Evolutionary conservation across 148 eudicot genomes (phyloP).

Genomic region (Dysphania ambrosioides): DNA sequence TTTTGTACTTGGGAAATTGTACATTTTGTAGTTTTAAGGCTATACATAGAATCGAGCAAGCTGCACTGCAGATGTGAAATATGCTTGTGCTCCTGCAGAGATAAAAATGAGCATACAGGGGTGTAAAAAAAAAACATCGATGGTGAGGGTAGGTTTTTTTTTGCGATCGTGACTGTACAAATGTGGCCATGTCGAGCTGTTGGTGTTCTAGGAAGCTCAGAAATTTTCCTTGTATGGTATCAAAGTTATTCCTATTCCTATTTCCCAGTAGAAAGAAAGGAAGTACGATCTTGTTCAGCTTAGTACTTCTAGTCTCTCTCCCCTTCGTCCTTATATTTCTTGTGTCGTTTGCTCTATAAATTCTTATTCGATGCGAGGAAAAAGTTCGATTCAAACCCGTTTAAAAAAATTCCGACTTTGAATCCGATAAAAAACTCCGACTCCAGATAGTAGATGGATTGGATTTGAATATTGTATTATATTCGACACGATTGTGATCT

Average conservation of each 20-base stretch:
- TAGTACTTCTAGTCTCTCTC: no score
- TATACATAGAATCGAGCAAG: slow-evolving; percentile 55
- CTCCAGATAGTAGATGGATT: no score
- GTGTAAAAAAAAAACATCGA: slow-evolving; percentile 37
- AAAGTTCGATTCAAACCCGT: no score
- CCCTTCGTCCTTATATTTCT: neutral
- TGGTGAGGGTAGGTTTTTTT: slow-evolving; percentile 34
- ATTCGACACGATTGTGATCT: no score
- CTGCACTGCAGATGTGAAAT: slow-evolving; percentile 49
- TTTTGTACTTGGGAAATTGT: slow-evolving; percentile 69
- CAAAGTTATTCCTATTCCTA: slow-evolving; percentile 16
- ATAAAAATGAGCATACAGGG: slow-evolving; percentile 32
- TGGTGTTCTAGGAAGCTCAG: slow-evolving; percentile 31
- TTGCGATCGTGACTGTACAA: slow-evolving; percentile 54
- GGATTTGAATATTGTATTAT: no score
- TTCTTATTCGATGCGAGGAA: no score
- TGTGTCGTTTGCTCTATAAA: no score
- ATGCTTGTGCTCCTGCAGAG: slow-evolving; percentile 40
- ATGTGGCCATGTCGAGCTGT: slow-evolving; percentile 40
- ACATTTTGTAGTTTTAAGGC: slow-evolving; percentile 70
- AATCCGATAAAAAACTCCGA: no score
- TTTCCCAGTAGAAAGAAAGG: slow-evolving; percentile 20
- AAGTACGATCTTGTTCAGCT: neutral
- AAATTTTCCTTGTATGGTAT: slow-evolving; percentile 36
- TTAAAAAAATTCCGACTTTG: no score